Base-by-base conservation (phyloP, 2,329 filamentous ascomycete species). In the Paecilomyces fulvus region DNA sequence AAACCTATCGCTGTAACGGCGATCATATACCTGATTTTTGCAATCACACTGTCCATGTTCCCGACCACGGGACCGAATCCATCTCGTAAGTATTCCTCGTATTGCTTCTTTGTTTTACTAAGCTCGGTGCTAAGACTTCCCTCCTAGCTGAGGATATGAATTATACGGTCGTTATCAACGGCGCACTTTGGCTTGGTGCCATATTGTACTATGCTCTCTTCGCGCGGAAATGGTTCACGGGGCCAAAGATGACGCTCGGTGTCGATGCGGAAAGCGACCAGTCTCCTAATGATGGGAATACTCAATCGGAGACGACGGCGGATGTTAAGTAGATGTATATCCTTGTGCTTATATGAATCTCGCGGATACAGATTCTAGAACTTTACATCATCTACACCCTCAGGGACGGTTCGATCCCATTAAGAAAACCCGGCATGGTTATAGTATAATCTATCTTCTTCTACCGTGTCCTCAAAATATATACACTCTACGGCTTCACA, bases 101-200 rank as follows among this genome's bases (percentile, higher is more conserved):
- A 54, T 12, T 30, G n/a, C 56, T 46, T 49, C 17, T 50, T 60
- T 20, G 52, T 53, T 53, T 30, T 37, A 43, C 12, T 12, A 37
- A 11, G 33, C 52, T 55, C 14, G 43, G 17, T 14, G 8, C 5
- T 55, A 9, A 60, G 25, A 28, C 25, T 28, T 28, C 25, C 25
- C 25, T n/a, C 52, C n/a, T 52, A 75, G 72, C 74, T 0, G 59
- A 77, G 46, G 69, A 69, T 14, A 85, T 86, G 83, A 86, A 86
- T 62, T 86, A 85, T 64, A 84, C 83, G 0, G 76, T 84, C 2
- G 83, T 84, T 0, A 81, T 86, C 58, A 84, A 84, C 59, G 75
- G 74, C 31, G 77, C 78, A 3, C 78, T 86, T 1, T 86, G 83
- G 83, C 70, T 79, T 12, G 81, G 81, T 1, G 75, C 78, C 0